Percentiles rank a stretch among this genome's conserved stretches.
These are phyloP conservation scores for Pichia sp. DNA, from an alignment of 1,139 yeast species.

Conservation along the genomic window DNA sequence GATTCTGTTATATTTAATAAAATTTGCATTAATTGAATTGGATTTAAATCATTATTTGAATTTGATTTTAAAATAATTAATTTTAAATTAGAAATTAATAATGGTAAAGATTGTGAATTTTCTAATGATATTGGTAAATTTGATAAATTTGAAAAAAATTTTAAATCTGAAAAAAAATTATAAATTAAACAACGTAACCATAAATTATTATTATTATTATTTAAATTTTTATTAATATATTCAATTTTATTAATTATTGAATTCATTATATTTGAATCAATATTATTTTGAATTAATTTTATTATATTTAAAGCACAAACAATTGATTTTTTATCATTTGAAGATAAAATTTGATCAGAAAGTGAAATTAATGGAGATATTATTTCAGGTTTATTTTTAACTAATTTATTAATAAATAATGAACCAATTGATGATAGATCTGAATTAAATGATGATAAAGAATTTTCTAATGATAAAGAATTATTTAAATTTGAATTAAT, in stretches of 20 bases:
- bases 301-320: conserved; percentile 43
- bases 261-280: conserved; percentile 28
- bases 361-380: conserved; percentile 6
- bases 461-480: conserved; percentile 16
- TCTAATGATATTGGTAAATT: conserved; percentile 6
- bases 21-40: conserved; percentile 38
- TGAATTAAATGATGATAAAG: neutral
- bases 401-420: conserved; percentile 3
- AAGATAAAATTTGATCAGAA: conserved; percentile 34
- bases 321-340: conserved; percentile 33
- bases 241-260: neutral
- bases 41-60: conserved; percentile 2
- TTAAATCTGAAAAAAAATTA: conserved; percentile 12
- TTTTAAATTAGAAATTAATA: conserved; percentile 12
- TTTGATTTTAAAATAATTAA: conserved; percentile 9
- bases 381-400: neutral
- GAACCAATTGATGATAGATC: conserved; percentile 5
- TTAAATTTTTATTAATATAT: conserved; percentile 1
- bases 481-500: conserved; percentile 68
- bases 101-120: conserved; percentile 10
- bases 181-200: conserved; percentile 32
- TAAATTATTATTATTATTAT: neutral
- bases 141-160: neutral
- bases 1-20: conserved; percentile 45
- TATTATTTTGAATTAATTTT: conserved; percentile 40